Evolutionary conservation across 805 yeast species (phyloP).

Genomic region (Kazachstania africana): DNA sequence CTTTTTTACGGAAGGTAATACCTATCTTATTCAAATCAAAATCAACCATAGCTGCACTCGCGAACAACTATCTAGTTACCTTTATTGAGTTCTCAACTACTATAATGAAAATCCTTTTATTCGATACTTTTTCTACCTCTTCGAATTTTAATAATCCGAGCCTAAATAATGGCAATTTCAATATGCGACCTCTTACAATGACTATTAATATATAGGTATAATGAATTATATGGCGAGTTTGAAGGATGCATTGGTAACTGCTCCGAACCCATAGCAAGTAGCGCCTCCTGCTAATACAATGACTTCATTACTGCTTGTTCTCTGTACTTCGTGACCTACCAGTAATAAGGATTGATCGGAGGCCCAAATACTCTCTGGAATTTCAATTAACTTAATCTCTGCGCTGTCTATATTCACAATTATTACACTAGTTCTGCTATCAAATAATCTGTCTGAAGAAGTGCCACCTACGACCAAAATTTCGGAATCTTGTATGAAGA

Average conservation of each 20-base stretch:
- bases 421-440: constrained; percentile 28
- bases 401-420: constrained; percentile 18
- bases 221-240: too few species aligned
- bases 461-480: constrained; percentile 50
- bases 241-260: constrained; percentile 32
- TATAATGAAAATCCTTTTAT: background rate
- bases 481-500: constrained; percentile 21
- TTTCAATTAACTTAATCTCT: constrained; percentile 15
- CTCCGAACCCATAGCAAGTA: constrained; percentile 73
- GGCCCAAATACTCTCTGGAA: constrained; percentile 31
- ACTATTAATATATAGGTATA: too few species aligned
- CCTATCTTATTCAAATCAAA: constrained; percentile 23
- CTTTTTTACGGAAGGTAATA: constrained; percentile 20
- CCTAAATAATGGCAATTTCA: too few species aligned
- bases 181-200: too few species aligned
- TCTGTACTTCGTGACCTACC: constrained; percentile 40
- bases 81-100: background rate
- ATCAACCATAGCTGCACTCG: constrained; percentile 14
- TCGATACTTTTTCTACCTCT: too few species aligned
- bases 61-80: background rate
- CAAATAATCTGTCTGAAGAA: constrained; percentile 28
- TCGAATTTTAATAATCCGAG: too few species aligned
- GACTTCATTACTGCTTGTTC: constrained; percentile 10
- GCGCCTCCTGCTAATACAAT: constrained; percentile 57
- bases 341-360: constrained; percentile 28